Evolutionary conservation across 2,329 filamentous ascomycete species (phyloP).

Genomic region (Raffaelea arxii): DNA sequence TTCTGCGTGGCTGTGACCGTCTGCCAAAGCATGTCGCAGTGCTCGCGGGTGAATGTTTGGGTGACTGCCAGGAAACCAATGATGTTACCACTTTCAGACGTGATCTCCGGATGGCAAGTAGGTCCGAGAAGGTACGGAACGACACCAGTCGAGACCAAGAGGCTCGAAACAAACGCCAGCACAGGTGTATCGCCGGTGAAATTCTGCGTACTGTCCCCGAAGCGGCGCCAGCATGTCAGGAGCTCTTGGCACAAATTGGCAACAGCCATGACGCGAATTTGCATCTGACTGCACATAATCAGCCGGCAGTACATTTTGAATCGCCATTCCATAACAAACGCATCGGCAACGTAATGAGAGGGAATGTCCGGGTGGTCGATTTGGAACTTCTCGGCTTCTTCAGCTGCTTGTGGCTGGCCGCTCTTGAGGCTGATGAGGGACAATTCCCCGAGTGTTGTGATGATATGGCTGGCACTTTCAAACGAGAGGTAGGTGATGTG

Average conservation of each 20-base stretch:
- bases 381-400: constrained; percentile 22
- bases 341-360: constrained; percentile 30
- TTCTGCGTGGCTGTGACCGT: constrained; percentile 75
- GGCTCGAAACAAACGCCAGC: constrained; percentile 57
- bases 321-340: constrained; percentile 56
- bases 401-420: constrained; percentile 24
- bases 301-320: constrained; percentile 60
- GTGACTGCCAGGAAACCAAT: constrained; percentile 81
- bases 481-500: constrained; percentile 39
- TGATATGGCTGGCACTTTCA: constrained; percentile 30
- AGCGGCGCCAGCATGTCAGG: constrained; percentile 53
- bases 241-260: constrained; percentile 64
- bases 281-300: constrained; percentile 80
- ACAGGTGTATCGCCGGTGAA: constrained; percentile 30
- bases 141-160: constrained; percentile 60
- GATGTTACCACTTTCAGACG: constrained; percentile 70
- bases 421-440: constrained; percentile 30
- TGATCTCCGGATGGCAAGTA: constrained; percentile 86
- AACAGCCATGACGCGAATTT: constrained; percentile 72
- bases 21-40: constrained; percentile 77
- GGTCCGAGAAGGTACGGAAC: constrained; percentile 83
- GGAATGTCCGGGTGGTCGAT: constrained; percentile 27
- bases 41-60: constrained; percentile 56
- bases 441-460: constrained; percentile 34
- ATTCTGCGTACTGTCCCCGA: constrained; percentile 35